Evolutionary conservation across 371 early-diverging fungal species (phyloP), one percentile per base, ranked within the genome.

Genomic region (Mucor circinelloides): DNA sequence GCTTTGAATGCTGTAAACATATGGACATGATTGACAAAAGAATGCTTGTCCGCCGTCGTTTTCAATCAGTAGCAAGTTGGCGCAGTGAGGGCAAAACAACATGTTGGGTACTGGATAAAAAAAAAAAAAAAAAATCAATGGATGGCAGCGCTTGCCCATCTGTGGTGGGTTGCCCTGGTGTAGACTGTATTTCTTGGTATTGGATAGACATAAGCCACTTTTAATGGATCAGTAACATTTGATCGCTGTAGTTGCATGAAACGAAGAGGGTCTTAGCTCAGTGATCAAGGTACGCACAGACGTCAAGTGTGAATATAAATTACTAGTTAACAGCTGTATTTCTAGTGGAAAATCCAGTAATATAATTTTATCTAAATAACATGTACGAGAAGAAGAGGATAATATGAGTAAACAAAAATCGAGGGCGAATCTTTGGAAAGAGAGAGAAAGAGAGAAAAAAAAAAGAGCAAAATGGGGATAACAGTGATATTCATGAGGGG

Each of bases 21-120:
- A 97, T 1, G 95, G 95, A 76, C 97, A 96, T 3, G 95, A 89
- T 74, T 94, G 93, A 75, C 96, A 96, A 63, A 85, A 88, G 65
- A 96, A 92, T 50, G 88, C 86, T 58, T 93, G 89, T 54, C 89
- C 90, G 28, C 81, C 81, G 6, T 88, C 90, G 58, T 82, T 77
- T 72, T 90, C 83, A 55, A 96, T 80, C 6, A 94, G 80, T 54
- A 97, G 83, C 63, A 96, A 67, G 77, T 97, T 97, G 12, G 90
- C 85, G 79, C 96, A 96, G 17, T 78, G 81, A 15, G 97, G 96
- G 72, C 97, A 97, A 75, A 95, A 97, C 72, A 90, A 85, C 94
- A 95, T 92, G 27, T 27, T 58, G 36, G 32, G 52, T 61, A 59
- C 32, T 21, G 46, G 3, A 46, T 0, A 21, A 21, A 8, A 21